phyloP scores from a whole-genome alignment of 805 yeast species.

The Barnettozyma pratensis region DNA sequence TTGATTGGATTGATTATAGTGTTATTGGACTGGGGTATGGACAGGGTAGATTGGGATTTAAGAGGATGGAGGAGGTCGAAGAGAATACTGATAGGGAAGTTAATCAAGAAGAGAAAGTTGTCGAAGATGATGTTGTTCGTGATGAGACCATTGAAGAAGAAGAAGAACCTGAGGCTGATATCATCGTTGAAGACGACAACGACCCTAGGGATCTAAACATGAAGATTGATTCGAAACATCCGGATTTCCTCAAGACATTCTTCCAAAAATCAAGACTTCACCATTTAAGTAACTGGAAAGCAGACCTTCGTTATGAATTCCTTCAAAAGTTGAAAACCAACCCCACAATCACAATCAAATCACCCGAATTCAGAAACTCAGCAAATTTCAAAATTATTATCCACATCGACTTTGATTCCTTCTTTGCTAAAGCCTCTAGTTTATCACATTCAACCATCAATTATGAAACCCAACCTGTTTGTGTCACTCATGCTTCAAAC shows the following conservation, averaged over 20 bases:
- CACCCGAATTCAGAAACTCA: neutral
- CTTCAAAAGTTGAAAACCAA: conserved; percentile 28
- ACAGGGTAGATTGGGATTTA: conserved; percentile 31
- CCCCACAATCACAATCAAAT: conserved; percentile 7
- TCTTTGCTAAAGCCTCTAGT: conserved; percentile 84
- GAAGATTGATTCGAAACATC: conserved; percentile 61
- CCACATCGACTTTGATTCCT: conserved; percentile 92
- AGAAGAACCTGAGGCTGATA: neutral
- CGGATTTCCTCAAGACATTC: conserved; percentile 65
- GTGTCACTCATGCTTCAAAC: conserved; percentile 48
- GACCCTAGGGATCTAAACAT: neutral
- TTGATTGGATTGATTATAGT: conserved; percentile 70
- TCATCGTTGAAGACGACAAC: neutral
- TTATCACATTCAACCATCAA: conserved; percentile 49
- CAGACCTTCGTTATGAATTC: conserved; percentile 61
- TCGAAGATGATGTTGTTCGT: conserved; percentile 9
- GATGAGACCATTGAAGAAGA: conserved; percentile 6
- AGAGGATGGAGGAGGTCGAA: conserved; percentile 6
- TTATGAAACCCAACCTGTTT: conserved; percentile 45
- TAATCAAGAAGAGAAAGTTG: neutral
- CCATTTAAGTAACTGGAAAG: conserved; percentile 84
- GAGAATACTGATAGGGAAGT: conserved; percentile 1
- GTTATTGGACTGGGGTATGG: conserved; percentile 49
- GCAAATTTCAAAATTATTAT: conserved; percentile 36
- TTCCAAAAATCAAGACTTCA: conserved; percentile 83